These are phyloP conservation scores for Diversispora eburnea DNA, from an alignment of 192 early-diverging fungal species.

Conservation along the genomic window DNA sequence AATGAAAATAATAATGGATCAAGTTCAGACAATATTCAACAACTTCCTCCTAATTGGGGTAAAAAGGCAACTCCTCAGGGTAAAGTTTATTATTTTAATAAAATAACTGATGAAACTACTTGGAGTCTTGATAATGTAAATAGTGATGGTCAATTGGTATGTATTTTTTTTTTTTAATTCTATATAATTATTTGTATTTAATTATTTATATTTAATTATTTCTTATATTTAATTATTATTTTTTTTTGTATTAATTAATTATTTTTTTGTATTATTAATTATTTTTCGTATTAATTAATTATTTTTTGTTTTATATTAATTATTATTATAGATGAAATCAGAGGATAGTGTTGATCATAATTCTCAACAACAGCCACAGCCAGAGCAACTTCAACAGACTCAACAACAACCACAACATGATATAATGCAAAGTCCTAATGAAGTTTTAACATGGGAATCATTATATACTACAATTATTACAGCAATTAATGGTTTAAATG, in stretches of 20 bases:
- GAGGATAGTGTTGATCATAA: neutral
- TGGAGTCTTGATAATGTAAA: conserved; percentile 49
- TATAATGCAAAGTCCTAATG: conserved; percentile 18
- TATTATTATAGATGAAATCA: neutral
- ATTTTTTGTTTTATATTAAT: neutral
- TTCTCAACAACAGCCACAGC: neutral
- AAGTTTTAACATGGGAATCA: conserved; percentile 51
- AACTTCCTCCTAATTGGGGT: conserved; percentile 49
- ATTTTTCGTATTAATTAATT: no score
- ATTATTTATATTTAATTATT: no score
- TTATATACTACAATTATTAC: conserved; percentile 45
- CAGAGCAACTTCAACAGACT: neutral
- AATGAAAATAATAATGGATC: no score
- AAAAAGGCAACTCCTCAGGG: conserved; percentile 44
- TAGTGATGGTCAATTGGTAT: conserved; percentile 13
- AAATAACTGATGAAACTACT: conserved; percentile 49
- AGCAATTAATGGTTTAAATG: conserved; percentile 53
- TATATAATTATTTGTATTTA: neutral
- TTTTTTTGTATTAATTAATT: no score
- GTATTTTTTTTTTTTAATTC: neutral
- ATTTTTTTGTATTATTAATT: no score
- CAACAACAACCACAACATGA: neutral
- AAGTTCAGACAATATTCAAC: conserved; percentile 9
- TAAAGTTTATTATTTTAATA: conserved; percentile 52
- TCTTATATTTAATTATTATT: no score